A percentile compares a stretch with the other conserved stretches of the same genome.
These are phyloP conservation scores for Hemisphaericaspora xylofermentans DNA, from an alignment of 1,139 yeast genomes.

Conservation along the genomic window DNA sequence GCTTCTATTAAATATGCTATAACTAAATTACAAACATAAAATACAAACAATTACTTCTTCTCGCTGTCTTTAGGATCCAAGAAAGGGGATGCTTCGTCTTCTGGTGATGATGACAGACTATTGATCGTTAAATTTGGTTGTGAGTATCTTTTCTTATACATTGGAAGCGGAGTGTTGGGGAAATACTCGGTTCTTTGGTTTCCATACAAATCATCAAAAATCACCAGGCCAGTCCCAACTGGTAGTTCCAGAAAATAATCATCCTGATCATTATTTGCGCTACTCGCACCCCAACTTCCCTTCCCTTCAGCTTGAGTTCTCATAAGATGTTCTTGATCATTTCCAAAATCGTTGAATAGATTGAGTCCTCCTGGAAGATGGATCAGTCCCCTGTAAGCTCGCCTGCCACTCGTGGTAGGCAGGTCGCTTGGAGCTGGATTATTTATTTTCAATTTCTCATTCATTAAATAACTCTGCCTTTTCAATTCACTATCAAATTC, in stretches of 20 bases:
- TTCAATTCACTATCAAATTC: constrained; percentile 28
- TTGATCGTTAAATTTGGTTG: background rate
- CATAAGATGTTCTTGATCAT: background rate
- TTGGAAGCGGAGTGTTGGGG: background rate
- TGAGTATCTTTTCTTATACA: background rate
- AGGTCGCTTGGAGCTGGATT: constrained; percentile 9
- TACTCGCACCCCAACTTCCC: background rate
- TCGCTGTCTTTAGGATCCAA: background rate
- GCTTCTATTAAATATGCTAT: background rate
- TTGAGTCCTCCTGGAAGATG: background rate
- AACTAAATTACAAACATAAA: too few relatives aligned
- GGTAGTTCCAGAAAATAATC: constrained; percentile 1
- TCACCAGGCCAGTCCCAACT: background rate
- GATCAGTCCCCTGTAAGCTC: background rate
- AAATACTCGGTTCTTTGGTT: background rate
- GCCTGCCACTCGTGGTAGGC: constrained; percentile 9
- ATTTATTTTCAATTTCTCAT: constrained; percentile 18
- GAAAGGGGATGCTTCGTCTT: background rate
- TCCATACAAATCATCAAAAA: background rate
- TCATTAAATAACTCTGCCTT: constrained; percentile 30
- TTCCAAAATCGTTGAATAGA: background rate
- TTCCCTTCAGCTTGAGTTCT: background rate
- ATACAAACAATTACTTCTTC: background rate
- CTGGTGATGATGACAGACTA: background rate
- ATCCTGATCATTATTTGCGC: background rate